Evolutionary conservation across 441 rosid species (phyloP), one percentile per base, ranked within the genome.

Genomic region (Euphorbia corollata): DNA sequence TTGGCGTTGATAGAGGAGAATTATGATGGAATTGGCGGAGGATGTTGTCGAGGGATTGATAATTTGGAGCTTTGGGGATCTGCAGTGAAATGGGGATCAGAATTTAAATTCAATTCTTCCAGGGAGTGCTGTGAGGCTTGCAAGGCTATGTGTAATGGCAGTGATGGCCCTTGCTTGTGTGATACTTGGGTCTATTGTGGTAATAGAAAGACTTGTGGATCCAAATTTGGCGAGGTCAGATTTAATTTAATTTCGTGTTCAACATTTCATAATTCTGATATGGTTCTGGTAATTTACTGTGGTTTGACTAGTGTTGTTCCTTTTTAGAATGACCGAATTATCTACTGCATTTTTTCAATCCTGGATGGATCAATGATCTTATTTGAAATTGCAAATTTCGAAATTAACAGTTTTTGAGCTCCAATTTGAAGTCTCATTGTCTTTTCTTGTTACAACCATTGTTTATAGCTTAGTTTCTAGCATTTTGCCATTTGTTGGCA

Each of bases 11-110:
- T 32, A 45, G 76, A 50, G 67, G 65, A 69, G 57, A 68, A 59
- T 63, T 55, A 45, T 60, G 74, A 45, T 20, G 72, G 41, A 34
- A 71, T 67, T 6, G 68, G 57, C 5, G 84, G 77, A 0, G 82
- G 75, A 41, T 93, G 99, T 63, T 91, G 97, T 68, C 81, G 87
- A 61, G 99, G 97, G 73, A 74, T 89, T 61, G 85, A 86, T 41
- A 77, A 87, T 71, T 67, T 91, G 84, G 99, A 93, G 91, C 81
- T 91, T 0, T 91, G 96, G 99, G 93, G 99, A 13, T 45, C 81
- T n/a, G 93, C 96, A 27, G 96, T 91, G 81, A 91, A 91, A 80
- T 91, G 99, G 95, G 96, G 99, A 6, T 75, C 93, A 43, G 91
- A 91, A 36, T 87, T 89, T 36, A 91, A 84, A 88, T 78, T 94